phyloP scores from a whole-genome alignment of 1,284 basidiomycete genomes.

The Trametes pubescens region DNA sequence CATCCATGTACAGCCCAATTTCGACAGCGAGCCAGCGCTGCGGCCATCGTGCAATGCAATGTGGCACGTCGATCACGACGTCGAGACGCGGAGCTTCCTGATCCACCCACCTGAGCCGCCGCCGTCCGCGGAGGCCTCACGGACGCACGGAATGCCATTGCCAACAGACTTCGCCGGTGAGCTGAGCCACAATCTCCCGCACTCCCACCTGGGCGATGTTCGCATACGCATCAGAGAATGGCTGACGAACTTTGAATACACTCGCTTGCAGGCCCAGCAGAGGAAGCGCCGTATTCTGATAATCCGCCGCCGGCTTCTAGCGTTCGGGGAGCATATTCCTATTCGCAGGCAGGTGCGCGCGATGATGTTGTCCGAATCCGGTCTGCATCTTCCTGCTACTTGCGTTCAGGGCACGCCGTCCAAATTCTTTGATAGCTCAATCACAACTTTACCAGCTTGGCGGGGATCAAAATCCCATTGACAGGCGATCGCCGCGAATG shows the following conservation, averaged over 20 bases:
- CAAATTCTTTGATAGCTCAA: slow-evolving; percentile 14
- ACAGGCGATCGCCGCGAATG: not conserved
- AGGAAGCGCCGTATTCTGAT: slow-evolving; percentile 16
- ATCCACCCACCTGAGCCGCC: slow-evolving; percentile 3
- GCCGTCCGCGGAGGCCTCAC: too few species aligned
- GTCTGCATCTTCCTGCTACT: not conserved
- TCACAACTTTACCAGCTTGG: not conserved
- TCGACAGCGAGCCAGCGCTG: not conserved
- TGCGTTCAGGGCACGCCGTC: slow-evolving; percentile 5
- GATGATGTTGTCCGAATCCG: not conserved
- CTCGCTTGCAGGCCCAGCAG: not conserved
- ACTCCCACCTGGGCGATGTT: not conserved
- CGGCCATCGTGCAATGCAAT: not conserved
- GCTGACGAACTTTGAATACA: slow-evolving; percentile 2
- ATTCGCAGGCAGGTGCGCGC: not conserved
- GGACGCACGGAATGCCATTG: not conserved
- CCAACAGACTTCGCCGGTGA: not conserved
- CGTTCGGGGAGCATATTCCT: not conserved
- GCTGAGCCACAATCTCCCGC: slow-evolving; percentile 12
- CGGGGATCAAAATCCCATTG: slow-evolving; percentile 1
- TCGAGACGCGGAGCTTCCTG: not conserved
- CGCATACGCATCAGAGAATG: slow-evolving; percentile 8
- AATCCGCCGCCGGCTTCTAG: slow-evolving; percentile 21
- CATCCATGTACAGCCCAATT: not conserved
- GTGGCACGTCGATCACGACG: slow-evolving; percentile 12